Evolutionary conservation across 1,284 basidiomycete genomes (phyloP).

Genomic region (Apiotrichum veenhuisii): DNA sequence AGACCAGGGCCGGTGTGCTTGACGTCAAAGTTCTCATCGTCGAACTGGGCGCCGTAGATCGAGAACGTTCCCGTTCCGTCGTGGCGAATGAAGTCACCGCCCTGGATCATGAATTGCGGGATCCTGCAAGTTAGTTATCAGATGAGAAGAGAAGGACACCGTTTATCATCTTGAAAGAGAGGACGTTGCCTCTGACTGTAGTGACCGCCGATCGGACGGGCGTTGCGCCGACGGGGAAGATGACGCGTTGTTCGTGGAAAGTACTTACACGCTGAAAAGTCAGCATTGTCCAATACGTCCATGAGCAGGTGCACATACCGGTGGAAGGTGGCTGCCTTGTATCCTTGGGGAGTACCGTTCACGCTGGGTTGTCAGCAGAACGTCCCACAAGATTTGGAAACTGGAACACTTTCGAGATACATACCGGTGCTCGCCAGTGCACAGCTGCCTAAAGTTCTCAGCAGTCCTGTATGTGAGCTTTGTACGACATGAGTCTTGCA

Average conservation of each 20-base stretch:
- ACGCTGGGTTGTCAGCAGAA: conserved; percentile 55
- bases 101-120: conserved; percentile 53
- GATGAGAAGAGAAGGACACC: background rate
- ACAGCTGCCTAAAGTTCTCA: conserved; percentile 95
- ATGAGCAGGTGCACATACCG: conserved; percentile 57
- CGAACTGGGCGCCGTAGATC: conserved; percentile 91
- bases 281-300: background rate
- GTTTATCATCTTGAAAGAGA: background rate
- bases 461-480: conserved; percentile 62
- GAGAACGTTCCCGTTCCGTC: conserved; percentile 93
- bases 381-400: background rate
- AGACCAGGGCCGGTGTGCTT: conserved; percentile 82
- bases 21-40: conserved; percentile 91
- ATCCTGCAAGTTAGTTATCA: conserved; percentile 25
- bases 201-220: no score
- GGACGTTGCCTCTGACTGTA: no score
- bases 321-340: conserved; percentile 85
- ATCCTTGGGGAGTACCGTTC: conserved; percentile 80
- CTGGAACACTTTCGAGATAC: background rate
- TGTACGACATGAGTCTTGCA: background rate
- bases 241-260: no score
- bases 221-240: no score
- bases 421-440: conserved; percentile 92
- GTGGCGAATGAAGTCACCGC: conserved; percentile 75
- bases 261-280: conserved; percentile 16